Percentiles rank a stretch among this genome's conserved stretches.
Conservation (phyloP, 2,329 filamentous ascomycete species). For the Phoma herbarum region DNA sequence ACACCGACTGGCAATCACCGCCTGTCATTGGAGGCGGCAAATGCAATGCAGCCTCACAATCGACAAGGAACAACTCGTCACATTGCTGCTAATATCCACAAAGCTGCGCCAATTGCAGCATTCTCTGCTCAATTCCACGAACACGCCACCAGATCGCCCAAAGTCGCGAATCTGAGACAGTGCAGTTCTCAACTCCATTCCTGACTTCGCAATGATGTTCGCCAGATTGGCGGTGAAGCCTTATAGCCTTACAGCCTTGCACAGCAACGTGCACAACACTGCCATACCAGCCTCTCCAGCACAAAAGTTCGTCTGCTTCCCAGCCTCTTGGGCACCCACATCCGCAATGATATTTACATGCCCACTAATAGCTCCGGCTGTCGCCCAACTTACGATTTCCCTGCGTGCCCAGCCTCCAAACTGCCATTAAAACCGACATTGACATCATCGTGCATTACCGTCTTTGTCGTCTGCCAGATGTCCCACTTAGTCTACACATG, state of each 20-base stretch:
- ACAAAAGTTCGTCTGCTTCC: background rate
- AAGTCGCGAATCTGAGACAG: constrained; percentile 1
- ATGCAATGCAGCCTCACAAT: constrained; percentile 17
- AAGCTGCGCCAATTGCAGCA: background rate
- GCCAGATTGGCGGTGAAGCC: constrained; percentile 24
- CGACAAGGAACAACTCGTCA: constrained; percentile 9
- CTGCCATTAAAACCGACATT: background rate
- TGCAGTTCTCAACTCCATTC: background rate
- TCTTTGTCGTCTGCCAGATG: background rate
- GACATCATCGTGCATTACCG: constrained; percentile 22
- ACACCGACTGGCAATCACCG: constrained; percentile 7
- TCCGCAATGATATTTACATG: background rate
- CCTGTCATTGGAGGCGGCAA: constrained; percentile 6
- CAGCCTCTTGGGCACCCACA: constrained; percentile 1
- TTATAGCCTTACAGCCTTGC: constrained; percentile 8
- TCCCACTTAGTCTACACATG: constrained; percentile 19
- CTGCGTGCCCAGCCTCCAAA: constrained; percentile 3
- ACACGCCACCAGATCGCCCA: background rate
- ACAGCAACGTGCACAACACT: background rate
- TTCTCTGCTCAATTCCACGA: background rate
- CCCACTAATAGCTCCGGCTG: constrained; percentile 1
- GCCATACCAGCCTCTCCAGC: background rate
- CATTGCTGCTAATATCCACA: constrained; percentile 6
- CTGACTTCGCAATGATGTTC: background rate
- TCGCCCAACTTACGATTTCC: constrained; percentile 10